Conservation (phyloP, 352 stramenopile species). For the Globisporangium spinosum region DNA sequence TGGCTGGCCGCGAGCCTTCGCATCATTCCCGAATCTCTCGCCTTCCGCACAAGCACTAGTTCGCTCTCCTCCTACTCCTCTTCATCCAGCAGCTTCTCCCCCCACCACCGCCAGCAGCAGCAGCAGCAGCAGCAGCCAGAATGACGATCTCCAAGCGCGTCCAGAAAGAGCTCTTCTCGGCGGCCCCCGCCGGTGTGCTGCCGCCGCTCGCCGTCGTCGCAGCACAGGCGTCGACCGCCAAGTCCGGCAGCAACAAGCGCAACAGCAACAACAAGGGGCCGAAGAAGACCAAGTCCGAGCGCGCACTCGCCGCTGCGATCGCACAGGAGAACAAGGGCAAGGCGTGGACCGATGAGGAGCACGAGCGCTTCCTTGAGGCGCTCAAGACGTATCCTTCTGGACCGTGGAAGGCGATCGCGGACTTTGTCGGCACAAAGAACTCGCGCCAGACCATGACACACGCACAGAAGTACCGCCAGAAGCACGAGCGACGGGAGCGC, state of each 20-base stretch:
- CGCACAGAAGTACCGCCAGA: constrained; percentile 37
- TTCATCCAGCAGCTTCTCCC: not conserved
- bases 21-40: constrained; percentile 10
- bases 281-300: constrained; percentile 17
- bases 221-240: constrained; percentile 4
- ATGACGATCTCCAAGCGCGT: constrained; percentile 63
- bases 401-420: constrained; percentile 58
- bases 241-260: not conserved
- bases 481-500: constrained; percentile 44
- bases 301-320: constrained; percentile 18
- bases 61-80: not conserved
- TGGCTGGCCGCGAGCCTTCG: not conserved
- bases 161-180: constrained; percentile 48
- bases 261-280: constrained; percentile 2
- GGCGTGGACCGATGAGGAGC: constrained; percentile 49
- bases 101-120: no score
- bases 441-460: constrained; percentile 40
- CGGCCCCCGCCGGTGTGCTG: constrained; percentile 31
- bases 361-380: constrained; percentile 54
- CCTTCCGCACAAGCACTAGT: constrained; percentile 1
- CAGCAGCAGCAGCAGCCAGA: constrained; percentile 3
- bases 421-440: constrained; percentile 59
- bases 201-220: constrained; percentile 16
- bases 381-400: constrained; percentile 53
- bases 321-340: constrained; percentile 54